Evolutionary conservation across 202 grass and related monocot species (phyloP).

Genomic region (Setaria italica): DNA sequence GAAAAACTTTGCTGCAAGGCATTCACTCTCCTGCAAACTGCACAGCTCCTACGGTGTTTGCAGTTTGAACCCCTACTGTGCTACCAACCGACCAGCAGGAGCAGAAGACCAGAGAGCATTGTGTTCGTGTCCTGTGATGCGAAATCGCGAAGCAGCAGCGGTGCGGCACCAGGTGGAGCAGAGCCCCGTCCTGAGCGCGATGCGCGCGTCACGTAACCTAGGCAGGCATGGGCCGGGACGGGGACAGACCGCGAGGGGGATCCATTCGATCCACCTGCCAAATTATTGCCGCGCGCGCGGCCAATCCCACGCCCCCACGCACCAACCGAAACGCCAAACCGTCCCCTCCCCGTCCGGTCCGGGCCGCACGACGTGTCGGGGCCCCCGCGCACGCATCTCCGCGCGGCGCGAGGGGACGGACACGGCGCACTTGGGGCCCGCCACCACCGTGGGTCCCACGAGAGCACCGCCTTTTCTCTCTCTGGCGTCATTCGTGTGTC

Average conservation of each 20-base stretch:
- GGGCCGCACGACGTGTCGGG: not conserved
- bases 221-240: not conserved
- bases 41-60: not conserved
- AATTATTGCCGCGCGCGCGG: slow-evolving; percentile 38
- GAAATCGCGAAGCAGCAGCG: not conserved
- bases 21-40: not conserved
- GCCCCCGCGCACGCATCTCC: slow-evolving; percentile 3
- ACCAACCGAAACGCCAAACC: slow-evolving; percentile 9
- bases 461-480: not conserved
- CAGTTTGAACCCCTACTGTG: too few relatives aligned
- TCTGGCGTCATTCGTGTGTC: slow-evolving; percentile 44
- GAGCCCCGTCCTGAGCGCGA: not conserved
- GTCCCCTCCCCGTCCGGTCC: not conserved
- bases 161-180: not conserved
- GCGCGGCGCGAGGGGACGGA: not conserved
- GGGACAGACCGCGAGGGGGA: not conserved
- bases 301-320: slow-evolving; percentile 18
- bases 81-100: not conserved
- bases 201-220: not conserved
- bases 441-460: not conserved
- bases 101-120: not conserved
- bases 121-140: not conserved
- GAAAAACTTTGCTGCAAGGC: not conserved
- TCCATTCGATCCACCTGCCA: not conserved
- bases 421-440: not conserved